phyloP scores from a whole-genome alignment of 2,329 filamentous ascomycete genomes.

The Colletotrichum sp. region DNA sequence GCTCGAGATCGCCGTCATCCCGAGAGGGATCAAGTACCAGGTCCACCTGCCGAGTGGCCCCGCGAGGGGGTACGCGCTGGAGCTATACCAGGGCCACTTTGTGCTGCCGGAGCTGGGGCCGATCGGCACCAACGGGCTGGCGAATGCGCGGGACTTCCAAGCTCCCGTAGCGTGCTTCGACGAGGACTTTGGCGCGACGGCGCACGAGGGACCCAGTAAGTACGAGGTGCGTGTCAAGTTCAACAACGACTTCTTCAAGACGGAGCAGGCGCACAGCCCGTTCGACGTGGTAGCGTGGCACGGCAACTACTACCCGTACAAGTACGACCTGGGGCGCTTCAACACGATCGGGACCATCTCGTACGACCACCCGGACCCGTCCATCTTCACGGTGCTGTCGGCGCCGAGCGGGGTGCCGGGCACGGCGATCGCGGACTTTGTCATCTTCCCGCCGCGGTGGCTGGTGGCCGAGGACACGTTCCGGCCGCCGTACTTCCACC shows the following conservation, averaged over 20 bases:
- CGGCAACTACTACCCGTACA: slow-evolving; percentile 80
- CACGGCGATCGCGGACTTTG: slow-evolving; percentile 73
- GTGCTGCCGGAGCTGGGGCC: slow-evolving; percentile 74
- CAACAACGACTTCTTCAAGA: slow-evolving; percentile 69
- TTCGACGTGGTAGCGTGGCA: slow-evolving; percentile 86
- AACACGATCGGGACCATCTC: slow-evolving; percentile 76
- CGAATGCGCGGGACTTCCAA: slow-evolving; percentile 79
- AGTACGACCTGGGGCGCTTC: slow-evolving; percentile 82
- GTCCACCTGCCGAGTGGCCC: slow-evolving; percentile 68
- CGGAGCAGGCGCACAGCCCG: slow-evolving; percentile 71
- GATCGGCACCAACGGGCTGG: slow-evolving; percentile 77
- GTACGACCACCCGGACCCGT: slow-evolving; percentile 80
- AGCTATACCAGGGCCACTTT: slow-evolving; percentile 77
- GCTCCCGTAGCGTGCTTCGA: slow-evolving; percentile 73
- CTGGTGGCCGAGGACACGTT: slow-evolving; percentile 73
- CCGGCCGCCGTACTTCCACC: slow-evolving; percentile 75
- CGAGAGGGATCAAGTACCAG: slow-evolving; percentile 75
- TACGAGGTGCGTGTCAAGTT: slow-evolving; percentile 69
- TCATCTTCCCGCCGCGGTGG: slow-evolving; percentile 77
- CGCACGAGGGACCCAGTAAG: slow-evolving; percentile 36
- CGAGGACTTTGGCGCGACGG: slow-evolving; percentile 54
- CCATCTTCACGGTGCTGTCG: slow-evolving; percentile 76
- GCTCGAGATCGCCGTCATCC: slow-evolving; percentile 79
- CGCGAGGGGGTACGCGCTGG: slow-evolving; percentile 75
- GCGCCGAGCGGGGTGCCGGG: slow-evolving; percentile 65